These are phyloP conservation scores for Croton laevigatus DNA, from an alignment of 441 rosid species.

Conservation along the genomic window DNA sequence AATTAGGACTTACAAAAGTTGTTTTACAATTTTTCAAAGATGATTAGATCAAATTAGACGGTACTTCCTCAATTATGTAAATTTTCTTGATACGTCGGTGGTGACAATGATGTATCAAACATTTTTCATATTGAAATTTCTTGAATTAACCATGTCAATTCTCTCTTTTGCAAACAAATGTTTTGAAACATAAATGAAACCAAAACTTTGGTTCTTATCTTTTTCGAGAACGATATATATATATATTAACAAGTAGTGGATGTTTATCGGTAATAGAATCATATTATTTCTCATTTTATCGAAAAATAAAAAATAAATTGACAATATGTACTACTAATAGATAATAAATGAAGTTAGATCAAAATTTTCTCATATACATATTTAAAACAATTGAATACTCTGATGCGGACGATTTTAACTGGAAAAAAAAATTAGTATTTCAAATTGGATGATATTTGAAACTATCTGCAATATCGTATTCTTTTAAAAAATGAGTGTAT, in stretches of 20 bases:
- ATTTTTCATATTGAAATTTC: not conserved
- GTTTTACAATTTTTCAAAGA: not conserved
- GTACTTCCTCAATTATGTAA: conserved; percentile 2
- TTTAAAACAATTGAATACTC: too few species aligned
- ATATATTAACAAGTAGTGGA: not conserved
- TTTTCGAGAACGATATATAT: not conserved
- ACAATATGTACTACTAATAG: too few species aligned
- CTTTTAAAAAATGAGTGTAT: too few species aligned
- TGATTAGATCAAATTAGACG: conserved; percentile 6
- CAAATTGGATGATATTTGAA: too few species aligned
- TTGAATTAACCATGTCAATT: not conserved
- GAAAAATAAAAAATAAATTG: too few species aligned
- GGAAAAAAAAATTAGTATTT: too few species aligned
- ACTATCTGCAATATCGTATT: too few species aligned
- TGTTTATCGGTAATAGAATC: not conserved
- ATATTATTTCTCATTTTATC: too few species aligned
- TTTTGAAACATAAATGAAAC: conserved; percentile 6
- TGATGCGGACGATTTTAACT: too few species aligned
- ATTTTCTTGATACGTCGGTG: conserved; percentile 8
- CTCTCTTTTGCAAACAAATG: not conserved
- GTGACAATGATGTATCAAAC: conserved; percentile 14
- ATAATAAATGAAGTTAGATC: too few species aligned
- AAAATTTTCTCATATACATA: too few species aligned
- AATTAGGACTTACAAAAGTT: too few species aligned
- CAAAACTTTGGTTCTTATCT: not conserved